Percentiles rank a stretch among this genome's conserved stretches.
Conservation (phyloP, 495 filamentous ascomycete species). For the Melanomma pulvis-pyrius region DNA sequence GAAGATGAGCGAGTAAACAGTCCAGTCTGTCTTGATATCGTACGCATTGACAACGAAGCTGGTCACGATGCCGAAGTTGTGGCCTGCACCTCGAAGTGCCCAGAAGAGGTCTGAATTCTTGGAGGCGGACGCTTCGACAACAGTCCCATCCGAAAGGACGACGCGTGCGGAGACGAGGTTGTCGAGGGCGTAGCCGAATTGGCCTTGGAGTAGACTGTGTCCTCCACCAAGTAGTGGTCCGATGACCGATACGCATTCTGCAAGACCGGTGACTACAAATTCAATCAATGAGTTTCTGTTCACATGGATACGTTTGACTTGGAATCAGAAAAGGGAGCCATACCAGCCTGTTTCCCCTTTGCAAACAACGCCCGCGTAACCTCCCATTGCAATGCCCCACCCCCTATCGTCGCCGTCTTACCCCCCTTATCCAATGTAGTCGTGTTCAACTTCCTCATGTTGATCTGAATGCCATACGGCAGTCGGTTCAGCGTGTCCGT, state of each 20-base stretch:
- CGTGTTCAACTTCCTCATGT: conserved; percentile 8
- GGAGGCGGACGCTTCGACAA: conserved; percentile 48
- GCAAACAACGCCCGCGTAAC: neutral
- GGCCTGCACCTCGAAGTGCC: conserved; percentile 60
- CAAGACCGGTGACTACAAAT: conserved; percentile 7
- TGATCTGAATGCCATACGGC: conserved; percentile 7
- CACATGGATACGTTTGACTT: no score
- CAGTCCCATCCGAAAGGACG: conserved; percentile 61
- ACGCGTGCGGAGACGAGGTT: conserved; percentile 61
- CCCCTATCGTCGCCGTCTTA: conserved; percentile 13
- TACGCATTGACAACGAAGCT: conserved; percentile 56
- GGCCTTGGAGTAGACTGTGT: conserved; percentile 9
- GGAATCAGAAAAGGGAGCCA: no score
- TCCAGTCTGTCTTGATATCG: conserved; percentile 10
- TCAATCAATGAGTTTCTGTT: neutral
- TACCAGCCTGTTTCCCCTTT: conserved; percentile 16
- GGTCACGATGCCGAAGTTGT: conserved; percentile 66
- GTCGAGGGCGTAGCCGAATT: conserved; percentile 61
- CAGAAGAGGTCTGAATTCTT: conserved; percentile 49
- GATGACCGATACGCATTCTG: conserved; percentile 14
- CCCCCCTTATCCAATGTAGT: neutral
- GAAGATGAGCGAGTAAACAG: conserved; percentile 19
- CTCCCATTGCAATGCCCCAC: conserved; percentile 8
- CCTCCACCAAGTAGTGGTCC: conserved; percentile 18
- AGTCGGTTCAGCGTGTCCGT: neutral